phyloP scores from a whole-genome alignment of 1,284 basidiomycete genomes.

The Leccinum glutinopallens region DNA sequence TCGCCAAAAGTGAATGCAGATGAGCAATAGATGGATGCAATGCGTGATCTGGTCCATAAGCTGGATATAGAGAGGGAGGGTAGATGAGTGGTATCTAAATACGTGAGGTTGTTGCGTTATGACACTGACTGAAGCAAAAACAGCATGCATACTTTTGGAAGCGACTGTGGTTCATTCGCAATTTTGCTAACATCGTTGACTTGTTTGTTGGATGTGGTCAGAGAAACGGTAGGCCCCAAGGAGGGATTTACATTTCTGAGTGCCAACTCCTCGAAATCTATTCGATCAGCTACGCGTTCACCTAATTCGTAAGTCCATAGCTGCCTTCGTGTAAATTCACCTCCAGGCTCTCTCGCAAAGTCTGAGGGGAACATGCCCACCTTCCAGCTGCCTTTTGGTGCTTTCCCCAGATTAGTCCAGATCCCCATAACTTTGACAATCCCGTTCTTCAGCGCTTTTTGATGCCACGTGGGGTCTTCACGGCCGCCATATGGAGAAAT shows the following conservation, averaged over 20 bases:
- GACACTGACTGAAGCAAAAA: neutral
- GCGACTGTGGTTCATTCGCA: neutral
- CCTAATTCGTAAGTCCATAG: slow-evolving; percentile 60
- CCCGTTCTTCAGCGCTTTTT: slow-evolving; percentile 42
- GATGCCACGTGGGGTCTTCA: slow-evolving; percentile 19
- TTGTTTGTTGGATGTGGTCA: slow-evolving; percentile 20
- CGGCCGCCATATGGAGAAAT: slow-evolving; percentile 13
- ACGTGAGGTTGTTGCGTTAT: neutral
- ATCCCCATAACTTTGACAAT: slow-evolving; percentile 51
- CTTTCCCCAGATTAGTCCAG: slow-evolving; percentile 70
- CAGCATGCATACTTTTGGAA: slow-evolving; percentile 12
- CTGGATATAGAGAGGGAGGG: slow-evolving; percentile 54
- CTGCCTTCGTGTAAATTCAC: slow-evolving; percentile 38
- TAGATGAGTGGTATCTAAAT: slow-evolving; percentile 67
- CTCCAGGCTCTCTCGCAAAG: neutral
- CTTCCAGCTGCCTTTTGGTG: slow-evolving; percentile 66
- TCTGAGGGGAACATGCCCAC: slow-evolving; percentile 39
- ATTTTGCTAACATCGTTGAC: slow-evolving; percentile 22
- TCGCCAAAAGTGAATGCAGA: slow-evolving; percentile 51
- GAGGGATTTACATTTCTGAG: slow-evolving; percentile 71
- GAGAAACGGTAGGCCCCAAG: slow-evolving; percentile 51
- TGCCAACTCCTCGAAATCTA: slow-evolving; percentile 78
- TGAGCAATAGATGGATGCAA: slow-evolving; percentile 49
- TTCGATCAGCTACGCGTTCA: slow-evolving; percentile 64
- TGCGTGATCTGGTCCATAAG: slow-evolving; percentile 3